Evolutionary conservation across 2,329 filamentous ascomycete genomes (phyloP), one percentile per base, ranked within the genome.

Genomic region (Pestalotiopsis sp.): DNA sequence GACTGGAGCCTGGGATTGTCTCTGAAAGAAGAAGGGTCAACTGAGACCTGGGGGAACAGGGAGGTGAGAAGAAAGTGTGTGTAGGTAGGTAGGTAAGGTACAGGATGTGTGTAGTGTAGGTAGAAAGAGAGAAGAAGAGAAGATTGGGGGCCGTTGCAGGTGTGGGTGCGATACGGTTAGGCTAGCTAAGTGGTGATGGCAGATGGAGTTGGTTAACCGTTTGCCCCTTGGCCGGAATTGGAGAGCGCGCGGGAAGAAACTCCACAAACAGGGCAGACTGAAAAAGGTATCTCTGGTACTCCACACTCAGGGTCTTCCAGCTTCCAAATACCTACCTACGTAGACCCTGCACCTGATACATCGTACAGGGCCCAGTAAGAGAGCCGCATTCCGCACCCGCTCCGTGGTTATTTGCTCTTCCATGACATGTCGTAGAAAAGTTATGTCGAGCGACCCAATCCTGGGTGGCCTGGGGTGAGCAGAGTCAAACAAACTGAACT

Each of bases 211-310:
- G 31, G 14, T n/a, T 36, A 20, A 17, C 45, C 45, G 17, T 49
- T 49, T 49, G 41, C 14, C 14, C 41, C 41, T n/a, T 49, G 41
- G 41, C 41, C n/a, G n/a, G 13, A n/a, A n/a, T 49, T 52, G 20
- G 17, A 9, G 38, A 49, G 49, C 27, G 45, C 17, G 63, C 41
- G 27, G 49, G 27, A 49, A 41, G 49, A n/a, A 49, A 59, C 64
- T 66, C 64, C 64, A 66, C 64, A 66, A 66, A 66, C 64, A 66
- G 36, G 64, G 64, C 64, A 38, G 64, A 59, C 64, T 23, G 38
- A 36, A 49, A 36, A 36, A 36, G 6, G 31, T 36, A 36, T 36
- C 31, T 36, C 31, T 9, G 36, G 6, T 11, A 49, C n/a, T 20
- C 61, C 38, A 23, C 39, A 20, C 25, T 31, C 31, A 20, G 61